These are phyloP conservation scores for Podila clonocystis DNA, from an alignment of 192 early-diverging fungal species.

Conservation along the genomic window DNA sequence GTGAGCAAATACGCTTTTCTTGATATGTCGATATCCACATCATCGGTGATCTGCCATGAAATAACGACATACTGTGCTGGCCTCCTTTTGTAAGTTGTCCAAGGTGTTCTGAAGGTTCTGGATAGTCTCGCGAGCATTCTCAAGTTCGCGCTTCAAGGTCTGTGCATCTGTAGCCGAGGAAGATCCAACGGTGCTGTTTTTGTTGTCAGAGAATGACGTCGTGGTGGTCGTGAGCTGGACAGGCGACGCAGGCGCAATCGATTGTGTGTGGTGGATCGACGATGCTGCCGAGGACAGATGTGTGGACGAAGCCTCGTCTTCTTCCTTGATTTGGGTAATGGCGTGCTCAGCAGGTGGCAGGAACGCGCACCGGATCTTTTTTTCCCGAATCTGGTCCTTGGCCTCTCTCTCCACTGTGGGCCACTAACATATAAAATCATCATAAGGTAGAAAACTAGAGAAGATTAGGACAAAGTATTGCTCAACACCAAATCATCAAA, in stretches of 20 bases:
- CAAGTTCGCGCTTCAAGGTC: conserved; percentile 26
- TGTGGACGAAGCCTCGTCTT: conserved; percentile 23
- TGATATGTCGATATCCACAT: background rate
- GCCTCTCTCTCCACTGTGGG: conserved; percentile 67
- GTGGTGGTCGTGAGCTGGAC: conserved; percentile 27
- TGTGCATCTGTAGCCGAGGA: background rate
- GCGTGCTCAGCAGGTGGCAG: conserved; percentile 47
- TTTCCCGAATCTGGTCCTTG: conserved; percentile 70
- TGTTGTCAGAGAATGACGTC: background rate
- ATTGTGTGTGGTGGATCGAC: conserved; percentile 7
- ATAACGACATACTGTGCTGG: conserved; percentile 45
- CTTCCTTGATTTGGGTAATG: conserved; percentile 27
- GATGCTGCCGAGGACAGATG: conserved; percentile 18
- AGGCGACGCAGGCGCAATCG: conserved; percentile 28
- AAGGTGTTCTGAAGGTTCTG: conserved; percentile 35
- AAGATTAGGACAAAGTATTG: background rate
- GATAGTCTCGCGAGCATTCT: conserved; percentile 57
- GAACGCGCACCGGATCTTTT: conserved; percentile 74
- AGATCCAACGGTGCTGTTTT: background rate
- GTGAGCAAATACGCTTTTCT: background rate
- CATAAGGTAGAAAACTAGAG: background rate
- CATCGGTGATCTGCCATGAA: conserved; percentile 4
- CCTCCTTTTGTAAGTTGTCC: conserved; percentile 28
- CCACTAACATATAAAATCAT: conserved; percentile 59
- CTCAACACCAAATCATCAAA: background rate